These are phyloP conservation scores for Emericellopsis atlantica DNA, from an alignment of 2,329 filamentous ascomycete species.

Conservation along the genomic window DNA sequence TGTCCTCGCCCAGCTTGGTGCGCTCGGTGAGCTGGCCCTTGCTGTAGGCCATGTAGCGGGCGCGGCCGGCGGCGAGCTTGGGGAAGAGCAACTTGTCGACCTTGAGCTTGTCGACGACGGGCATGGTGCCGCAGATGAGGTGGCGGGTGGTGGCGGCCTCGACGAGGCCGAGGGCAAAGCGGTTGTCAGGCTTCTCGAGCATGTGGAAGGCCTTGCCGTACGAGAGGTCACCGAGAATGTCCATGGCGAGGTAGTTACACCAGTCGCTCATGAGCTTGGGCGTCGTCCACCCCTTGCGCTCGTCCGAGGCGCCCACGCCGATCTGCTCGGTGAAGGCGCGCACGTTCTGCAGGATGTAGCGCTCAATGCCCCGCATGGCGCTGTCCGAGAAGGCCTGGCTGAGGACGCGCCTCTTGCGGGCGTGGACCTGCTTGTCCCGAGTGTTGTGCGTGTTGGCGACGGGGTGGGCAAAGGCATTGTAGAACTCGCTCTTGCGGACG, in stretches of 20 bases:
- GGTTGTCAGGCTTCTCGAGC: conserved; percentile 45
- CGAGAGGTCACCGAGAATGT: conserved; percentile 47
- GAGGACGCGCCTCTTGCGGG: conserved; percentile 57
- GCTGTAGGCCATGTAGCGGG: conserved; percentile 60
- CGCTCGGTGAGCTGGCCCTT: conserved; percentile 53
- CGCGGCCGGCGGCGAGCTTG: conserved; percentile 52
- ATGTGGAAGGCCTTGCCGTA: conserved; percentile 52
- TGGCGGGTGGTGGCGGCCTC: conserved; percentile 50
- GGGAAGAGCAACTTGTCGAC: conserved; percentile 58
- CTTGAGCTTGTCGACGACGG: conserved; percentile 50
- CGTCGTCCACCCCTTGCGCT: conserved; percentile 42
- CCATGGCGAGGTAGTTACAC: conserved; percentile 51
- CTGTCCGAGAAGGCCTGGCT: conserved; percentile 59
- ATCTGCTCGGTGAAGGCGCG: conserved; percentile 53
- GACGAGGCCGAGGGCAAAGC: conserved; percentile 55
- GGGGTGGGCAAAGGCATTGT: conserved; percentile 60
- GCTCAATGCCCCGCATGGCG: conserved; percentile 56
- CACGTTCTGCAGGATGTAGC: conserved; percentile 52
- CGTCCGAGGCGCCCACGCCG: conserved; percentile 26
- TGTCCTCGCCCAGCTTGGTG: conserved; percentile 52
- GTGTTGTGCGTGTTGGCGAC: conserved; percentile 62
- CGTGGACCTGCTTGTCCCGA: conserved; percentile 56
- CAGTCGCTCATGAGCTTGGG: conserved; percentile 51
- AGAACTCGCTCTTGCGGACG: conserved; percentile 58
- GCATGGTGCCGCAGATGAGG: conserved; percentile 56